These are phyloP conservation scores for Trichophyton rubrum DNA, from an alignment of 2,329 filamentous ascomycete genomes.

Conservation along the genomic window DNA sequence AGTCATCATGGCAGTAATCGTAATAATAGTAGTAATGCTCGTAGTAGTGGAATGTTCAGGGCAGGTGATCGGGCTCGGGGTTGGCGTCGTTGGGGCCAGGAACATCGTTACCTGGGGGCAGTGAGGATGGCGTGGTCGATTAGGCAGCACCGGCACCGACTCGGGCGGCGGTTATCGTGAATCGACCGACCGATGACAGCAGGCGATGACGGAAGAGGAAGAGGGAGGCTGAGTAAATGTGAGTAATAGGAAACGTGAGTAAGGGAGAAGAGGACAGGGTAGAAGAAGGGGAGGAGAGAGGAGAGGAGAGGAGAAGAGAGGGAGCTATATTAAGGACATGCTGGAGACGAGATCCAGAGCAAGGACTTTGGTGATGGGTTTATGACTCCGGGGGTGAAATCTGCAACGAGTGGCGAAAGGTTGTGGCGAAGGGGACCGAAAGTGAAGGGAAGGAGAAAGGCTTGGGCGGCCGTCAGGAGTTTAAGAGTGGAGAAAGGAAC, in stretches of 20 bases:
- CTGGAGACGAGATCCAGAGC: background rate
- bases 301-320: background rate
- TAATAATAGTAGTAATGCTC: background rate
- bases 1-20: background rate
- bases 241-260: slow-evolving; percentile 4
- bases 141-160: background rate
- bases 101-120: background rate
- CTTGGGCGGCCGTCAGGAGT: no score
- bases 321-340: background rate
- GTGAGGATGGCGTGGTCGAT: background rate
- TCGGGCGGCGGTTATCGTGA: background rate
- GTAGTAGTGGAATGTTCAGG: background rate
- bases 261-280: background rate
- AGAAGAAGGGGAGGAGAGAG: background rate
- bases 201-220: background rate
- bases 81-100: background rate
- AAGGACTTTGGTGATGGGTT: no score
- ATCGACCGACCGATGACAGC: background rate
- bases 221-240: background rate
- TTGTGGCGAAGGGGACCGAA: no score
- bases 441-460: no score
- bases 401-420: no score
- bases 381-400: no score
- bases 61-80: background rate
- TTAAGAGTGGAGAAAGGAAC: no score